These are phyloP conservation scores for Aspergillus sp. DNA, from an alignment of 2,329 filamentous ascomycete species.

Conservation along the genomic window DNA sequence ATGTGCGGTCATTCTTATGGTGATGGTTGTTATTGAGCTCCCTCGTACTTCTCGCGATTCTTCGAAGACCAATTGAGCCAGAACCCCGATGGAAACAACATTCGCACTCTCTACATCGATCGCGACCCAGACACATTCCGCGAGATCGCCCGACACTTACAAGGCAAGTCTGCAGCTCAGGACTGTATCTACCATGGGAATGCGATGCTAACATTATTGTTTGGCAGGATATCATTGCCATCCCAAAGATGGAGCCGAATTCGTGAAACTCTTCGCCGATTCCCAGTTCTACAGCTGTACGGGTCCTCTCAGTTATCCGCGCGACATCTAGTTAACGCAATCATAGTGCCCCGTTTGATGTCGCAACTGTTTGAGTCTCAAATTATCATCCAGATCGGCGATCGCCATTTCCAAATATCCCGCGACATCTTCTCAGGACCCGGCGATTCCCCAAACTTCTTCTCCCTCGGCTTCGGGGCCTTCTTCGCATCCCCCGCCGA, in stretches of 20 bases:
- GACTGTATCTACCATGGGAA: neutral
- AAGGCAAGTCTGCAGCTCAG: constrained; percentile 50
- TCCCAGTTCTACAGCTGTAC: constrained; percentile 88
- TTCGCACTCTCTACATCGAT: constrained; percentile 91
- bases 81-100: constrained; percentile 56
- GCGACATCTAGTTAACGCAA: neutral
- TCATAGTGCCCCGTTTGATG: constrained; percentile 76
- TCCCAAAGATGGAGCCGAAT: constrained; percentile 79
- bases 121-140: constrained; percentile 85
- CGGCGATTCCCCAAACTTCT: constrained; percentile 94
- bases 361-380: constrained; percentile 88
- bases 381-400: constrained; percentile 84
- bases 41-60: constrained; percentile 94
- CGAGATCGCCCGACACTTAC: constrained; percentile 86
- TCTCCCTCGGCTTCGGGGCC: constrained; percentile 82
- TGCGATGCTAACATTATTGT: neutral
- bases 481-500: constrained; percentile 81
- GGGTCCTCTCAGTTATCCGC: constrained; percentile 27
- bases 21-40: constrained; percentile 57
- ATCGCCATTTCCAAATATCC: constrained; percentile 83
- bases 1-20: neutral
- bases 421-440: constrained; percentile 81
- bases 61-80: constrained; percentile 77
- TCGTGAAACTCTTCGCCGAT: constrained; percentile 89
- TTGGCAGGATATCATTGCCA: constrained; percentile 72